phyloP scores from a whole-genome alignment of 306 rosid genomes.

The Prunus salicina region DNA sequence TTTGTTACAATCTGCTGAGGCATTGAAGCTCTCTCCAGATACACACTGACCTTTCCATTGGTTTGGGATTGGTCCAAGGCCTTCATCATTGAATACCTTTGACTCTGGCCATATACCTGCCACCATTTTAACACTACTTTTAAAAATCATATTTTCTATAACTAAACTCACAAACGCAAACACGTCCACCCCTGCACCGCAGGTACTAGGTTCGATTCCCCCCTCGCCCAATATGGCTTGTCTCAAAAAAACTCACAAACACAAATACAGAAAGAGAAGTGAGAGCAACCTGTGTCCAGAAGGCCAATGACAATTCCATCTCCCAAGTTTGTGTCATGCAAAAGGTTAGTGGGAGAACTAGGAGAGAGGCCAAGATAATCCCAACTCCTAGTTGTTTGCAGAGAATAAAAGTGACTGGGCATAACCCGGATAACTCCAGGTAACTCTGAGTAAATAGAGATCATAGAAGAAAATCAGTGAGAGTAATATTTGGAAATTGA shows the following conservation, averaged over 20 bases:
- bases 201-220: no score
- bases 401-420: neutral
- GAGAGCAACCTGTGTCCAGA: no score
- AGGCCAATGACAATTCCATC: slow-evolving; percentile 13
- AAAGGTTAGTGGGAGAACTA: neutral
- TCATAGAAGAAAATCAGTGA: neutral
- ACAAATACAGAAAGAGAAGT: no score
- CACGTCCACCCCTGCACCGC: no score
- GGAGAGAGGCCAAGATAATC: slow-evolving; percentile 15
- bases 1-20: slow-evolving; percentile 7
- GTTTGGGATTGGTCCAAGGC: slow-evolving; percentile 15
- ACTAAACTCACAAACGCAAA: no score
- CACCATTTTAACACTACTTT: neutral
- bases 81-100: neutral
- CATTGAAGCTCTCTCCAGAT: slow-evolving; percentile 3
- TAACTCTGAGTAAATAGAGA: neutral
- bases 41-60: slow-evolving; percentile 16
- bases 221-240: no score
- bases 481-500: no score
- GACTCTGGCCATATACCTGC: slow-evolving; percentile 14
- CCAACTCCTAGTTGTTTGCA: slow-evolving; percentile 17
- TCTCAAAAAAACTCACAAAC: no score
- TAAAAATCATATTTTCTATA: no score
- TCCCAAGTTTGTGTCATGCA: slow-evolving; percentile 9
- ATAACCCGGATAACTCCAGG: neutral